A percentile compares a stretch with the other conserved stretches of the same genome.
phyloP scores from a whole-genome alignment of 108 stramenopile species.

The Chaetoceros muelleri region DNA sequence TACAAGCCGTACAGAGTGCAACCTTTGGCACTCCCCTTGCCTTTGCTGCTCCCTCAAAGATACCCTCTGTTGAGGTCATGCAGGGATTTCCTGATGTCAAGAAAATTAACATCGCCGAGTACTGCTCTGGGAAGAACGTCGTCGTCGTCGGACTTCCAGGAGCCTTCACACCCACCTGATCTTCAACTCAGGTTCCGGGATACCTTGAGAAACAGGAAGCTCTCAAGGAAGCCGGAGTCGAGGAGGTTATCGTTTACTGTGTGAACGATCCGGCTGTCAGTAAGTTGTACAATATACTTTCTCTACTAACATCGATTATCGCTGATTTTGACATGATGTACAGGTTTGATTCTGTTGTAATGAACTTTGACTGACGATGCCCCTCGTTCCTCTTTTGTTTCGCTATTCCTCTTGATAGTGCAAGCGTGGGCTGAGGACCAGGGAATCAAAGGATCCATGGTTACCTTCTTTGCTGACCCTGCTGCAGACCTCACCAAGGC shows the following conservation, averaged over 20 bases:
- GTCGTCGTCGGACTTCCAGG: slow-evolving; percentile 60
- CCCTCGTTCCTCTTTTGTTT: neutral
- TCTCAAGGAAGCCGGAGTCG: slow-evolving; percentile 36
- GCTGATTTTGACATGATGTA: too few relatives aligned
- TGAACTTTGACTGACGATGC: too few relatives aligned
- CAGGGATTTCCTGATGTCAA: slow-evolving; percentile 27
- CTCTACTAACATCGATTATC: neutral
- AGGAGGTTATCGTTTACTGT: slow-evolving; percentile 59
- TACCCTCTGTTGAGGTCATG: slow-evolving; percentile 22
- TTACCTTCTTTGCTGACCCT: slow-evolving; percentile 56
- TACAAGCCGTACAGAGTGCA: neutral
- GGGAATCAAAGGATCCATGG: slow-evolving; percentile 21
- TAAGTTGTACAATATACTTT: neutral
- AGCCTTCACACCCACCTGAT: slow-evolving; percentile 75
- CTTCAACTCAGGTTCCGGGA: slow-evolving; percentile 64
- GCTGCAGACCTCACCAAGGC: slow-evolving; percentile 39
- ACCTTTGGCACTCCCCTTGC: slow-evolving; percentile 11
- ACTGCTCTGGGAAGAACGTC: slow-evolving; percentile 30
- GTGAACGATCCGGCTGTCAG: slow-evolving; percentile 46
- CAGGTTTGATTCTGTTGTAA: too few relatives aligned
- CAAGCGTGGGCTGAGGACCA: slow-evolving; percentile 58
- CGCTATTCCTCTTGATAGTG: slow-evolving; percentile 39
- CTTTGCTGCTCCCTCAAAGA: slow-evolving; percentile 5
- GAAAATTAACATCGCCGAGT: slow-evolving; percentile 31
- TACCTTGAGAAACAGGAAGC: slow-evolving; percentile 69